These are phyloP conservation scores for Parsonsia alboflavescens DNA, from an alignment of 257 asterid genomes.

Conservation along the genomic window DNA sequence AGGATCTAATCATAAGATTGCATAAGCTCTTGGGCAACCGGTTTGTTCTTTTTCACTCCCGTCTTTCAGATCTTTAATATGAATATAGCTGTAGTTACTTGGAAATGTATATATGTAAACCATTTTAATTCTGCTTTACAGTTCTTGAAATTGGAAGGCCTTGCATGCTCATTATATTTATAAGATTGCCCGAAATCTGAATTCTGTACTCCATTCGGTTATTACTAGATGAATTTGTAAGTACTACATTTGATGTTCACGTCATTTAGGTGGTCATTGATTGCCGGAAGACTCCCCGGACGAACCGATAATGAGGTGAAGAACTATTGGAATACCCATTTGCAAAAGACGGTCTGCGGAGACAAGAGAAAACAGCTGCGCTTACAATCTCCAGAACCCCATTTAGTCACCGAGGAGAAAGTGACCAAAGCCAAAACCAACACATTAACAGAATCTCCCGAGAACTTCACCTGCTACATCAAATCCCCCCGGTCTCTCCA, in stretches of 20 bases:
- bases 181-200: background rate
- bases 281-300: conserved; percentile 59
- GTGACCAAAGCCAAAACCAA: background rate
- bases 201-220: background rate
- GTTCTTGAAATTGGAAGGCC: too few relatives aligned
- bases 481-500: conserved; percentile 7
- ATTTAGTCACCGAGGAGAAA: background rate
- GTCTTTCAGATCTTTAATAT: too few relatives aligned
- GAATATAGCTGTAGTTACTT: too few relatives aligned
- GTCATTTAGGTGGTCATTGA: conserved; percentile 44
- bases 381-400: too few relatives aligned
- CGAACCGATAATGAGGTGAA: conserved; percentile 62
- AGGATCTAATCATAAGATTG: conserved; percentile 54
- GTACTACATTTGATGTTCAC: background rate
- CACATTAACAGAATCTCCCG: conserved; percentile 18
- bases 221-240: too few relatives aligned
- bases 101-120: too few relatives aligned
- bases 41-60: conserved; percentile 17
- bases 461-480: conserved; percentile 6
- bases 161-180: too few relatives aligned
- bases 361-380: conserved; percentile 12
- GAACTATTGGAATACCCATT: conserved; percentile 63
- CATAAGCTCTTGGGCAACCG: conserved; percentile 67
- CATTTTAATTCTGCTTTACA: too few relatives aligned
- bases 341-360: conserved; percentile 39